Evolutionary conservation across 2,329 filamentous ascomycete species (phyloP).

Genomic region (Colletotrichum gigasporum): DNA sequence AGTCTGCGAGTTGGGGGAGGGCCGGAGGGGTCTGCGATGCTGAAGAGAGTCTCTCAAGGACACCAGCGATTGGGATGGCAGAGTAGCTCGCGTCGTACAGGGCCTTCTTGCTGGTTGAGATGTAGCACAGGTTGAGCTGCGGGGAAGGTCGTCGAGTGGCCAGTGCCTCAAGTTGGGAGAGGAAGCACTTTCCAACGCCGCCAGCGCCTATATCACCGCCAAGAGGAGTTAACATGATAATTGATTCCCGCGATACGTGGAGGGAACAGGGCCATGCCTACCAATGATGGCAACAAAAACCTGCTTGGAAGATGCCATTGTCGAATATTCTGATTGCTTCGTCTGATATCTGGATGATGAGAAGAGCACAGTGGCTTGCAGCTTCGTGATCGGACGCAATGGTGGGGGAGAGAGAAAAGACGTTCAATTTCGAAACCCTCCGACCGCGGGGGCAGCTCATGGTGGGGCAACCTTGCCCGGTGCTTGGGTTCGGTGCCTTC

Average conservation of each 20-base stretch:
- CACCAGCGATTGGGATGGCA: conserved; percentile 68
- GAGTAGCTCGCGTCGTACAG: conserved; percentile 80
- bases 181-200: conserved; percentile 91
- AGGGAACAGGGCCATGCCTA: conserved; percentile 37
- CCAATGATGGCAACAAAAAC: conserved; percentile 64
- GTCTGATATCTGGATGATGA: neutral
- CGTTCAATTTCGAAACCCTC: conserved; percentile 10
- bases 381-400: neutral
- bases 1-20: conserved; percentile 77
- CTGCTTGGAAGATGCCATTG: conserved; percentile 56
- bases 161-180: conserved; percentile 79
- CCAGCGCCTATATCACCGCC: conserved; percentile 74
- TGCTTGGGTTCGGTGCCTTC: neutral
- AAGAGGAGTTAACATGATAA: conserved; percentile 15
- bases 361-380: neutral
- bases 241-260: neutral
- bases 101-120: conserved; percentile 86
- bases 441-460: conserved; percentile 20
- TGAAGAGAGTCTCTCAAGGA: conserved; percentile 69
- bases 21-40: conserved; percentile 73
- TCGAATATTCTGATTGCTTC: neutral
- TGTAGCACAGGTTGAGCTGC: conserved; percentile 82
- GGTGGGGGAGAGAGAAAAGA: neutral
- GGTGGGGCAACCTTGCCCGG: conserved; percentile 1
- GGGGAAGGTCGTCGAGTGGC: conserved; percentile 72